These are phyloP conservation scores for Volvox carteri DNA, from an alignment of 163 green algal species.

Conservation along the genomic window DNA sequence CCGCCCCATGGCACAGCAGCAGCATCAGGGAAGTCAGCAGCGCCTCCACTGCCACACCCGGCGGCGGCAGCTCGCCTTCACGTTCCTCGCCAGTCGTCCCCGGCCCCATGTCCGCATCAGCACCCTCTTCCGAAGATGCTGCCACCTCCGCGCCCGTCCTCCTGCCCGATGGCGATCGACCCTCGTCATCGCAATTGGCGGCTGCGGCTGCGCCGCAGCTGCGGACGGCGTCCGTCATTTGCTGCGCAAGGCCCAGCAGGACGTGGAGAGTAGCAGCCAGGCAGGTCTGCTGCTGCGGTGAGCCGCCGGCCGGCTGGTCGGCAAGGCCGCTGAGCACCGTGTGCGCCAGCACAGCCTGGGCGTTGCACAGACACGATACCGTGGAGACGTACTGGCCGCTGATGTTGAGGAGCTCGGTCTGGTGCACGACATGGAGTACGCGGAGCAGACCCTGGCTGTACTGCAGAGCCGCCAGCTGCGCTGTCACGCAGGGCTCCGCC, in stretches of 20 bases:
- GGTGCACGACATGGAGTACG: slow-evolving; percentile 36
- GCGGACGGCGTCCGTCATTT: slow-evolving; percentile 2
- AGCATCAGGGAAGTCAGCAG: neutral
- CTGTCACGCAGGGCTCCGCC: neutral
- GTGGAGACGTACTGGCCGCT: neutral
- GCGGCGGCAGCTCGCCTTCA: neutral
- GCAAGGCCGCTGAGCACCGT: neutral
- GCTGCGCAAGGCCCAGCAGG: slow-evolving; percentile 2
- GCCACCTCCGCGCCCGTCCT: neutral
- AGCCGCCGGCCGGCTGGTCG: neutral
- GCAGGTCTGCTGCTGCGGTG: neutral
- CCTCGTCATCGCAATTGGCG: neutral
- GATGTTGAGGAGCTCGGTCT: slow-evolving; percentile 34
- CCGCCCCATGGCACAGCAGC: neutral
- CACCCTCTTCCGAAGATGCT: neutral
- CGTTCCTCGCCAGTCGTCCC: neutral
- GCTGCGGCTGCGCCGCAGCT: neutral
- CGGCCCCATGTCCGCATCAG: neutral
- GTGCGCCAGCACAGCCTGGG: neutral
- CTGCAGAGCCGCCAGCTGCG: slow-evolving; percentile 32
- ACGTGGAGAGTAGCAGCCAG: neutral
- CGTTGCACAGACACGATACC: neutral
- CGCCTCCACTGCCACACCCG: neutral
- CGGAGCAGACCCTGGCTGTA: slow-evolving; percentile 39
- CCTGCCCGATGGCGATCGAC: neutral